Evolutionary conservation across 352 stramenopile genomes (phyloP).

Genomic region (Pythium utonaiense): DNA sequence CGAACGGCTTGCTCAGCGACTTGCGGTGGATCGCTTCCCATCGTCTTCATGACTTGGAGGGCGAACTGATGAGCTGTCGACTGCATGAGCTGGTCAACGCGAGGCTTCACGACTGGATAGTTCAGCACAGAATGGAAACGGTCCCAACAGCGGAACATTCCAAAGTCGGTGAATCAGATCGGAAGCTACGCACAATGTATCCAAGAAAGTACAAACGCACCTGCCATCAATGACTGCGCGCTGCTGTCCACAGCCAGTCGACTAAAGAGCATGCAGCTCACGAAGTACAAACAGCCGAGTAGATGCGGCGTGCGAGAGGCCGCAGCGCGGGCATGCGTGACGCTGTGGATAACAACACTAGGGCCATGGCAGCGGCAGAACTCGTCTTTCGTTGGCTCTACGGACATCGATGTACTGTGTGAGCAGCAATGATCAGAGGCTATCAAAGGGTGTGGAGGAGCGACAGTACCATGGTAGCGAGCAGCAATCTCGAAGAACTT

Average conservation of each 20-base stretch:
- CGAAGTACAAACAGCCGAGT: constrained; percentile 33
- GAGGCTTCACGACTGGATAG: constrained; percentile 19
- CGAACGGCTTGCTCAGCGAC: constrained; percentile 49
- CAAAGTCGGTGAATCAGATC: not conserved
- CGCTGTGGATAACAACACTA: constrained; percentile 26
- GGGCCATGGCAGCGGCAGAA: constrained; percentile 32
- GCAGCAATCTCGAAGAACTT: constrained; percentile 47
- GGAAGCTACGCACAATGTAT: not conserved
- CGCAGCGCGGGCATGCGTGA: constrained; percentile 8
- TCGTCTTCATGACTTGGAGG: constrained; percentile 34
- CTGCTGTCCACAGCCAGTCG: constrained; percentile 25
- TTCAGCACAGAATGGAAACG: not conserved
- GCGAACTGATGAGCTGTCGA: constrained; percentile 46
- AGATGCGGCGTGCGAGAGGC: constrained; percentile 3
- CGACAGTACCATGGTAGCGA: constrained; percentile 32
- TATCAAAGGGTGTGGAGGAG: too few species aligned
- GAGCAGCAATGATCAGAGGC: not conserved
- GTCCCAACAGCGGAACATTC: not conserved
- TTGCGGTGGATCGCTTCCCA: constrained; percentile 7
- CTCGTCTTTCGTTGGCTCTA: constrained; percentile 42
- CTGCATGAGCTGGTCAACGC: constrained; percentile 36
- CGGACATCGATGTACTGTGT: not conserved
- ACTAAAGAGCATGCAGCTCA: constrained; percentile 53
- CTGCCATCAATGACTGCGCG: not conserved
- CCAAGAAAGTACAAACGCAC: not conserved